These are phyloP conservation scores for Spergularia marina DNA, from an alignment of 148 eudicot species.

Conservation along the genomic window DNA sequence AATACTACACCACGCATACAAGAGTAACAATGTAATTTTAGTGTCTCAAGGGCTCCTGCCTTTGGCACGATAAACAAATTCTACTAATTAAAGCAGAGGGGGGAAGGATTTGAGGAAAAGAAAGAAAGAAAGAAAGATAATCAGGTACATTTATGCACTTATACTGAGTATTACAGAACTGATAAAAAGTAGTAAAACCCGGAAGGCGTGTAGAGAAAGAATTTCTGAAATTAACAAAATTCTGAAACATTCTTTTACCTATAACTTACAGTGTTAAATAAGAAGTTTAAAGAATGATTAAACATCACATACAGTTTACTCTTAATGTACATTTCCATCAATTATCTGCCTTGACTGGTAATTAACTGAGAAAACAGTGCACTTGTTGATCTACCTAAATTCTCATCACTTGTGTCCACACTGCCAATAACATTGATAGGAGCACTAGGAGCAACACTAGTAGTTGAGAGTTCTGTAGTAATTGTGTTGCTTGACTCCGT, in stretches of 20 bases:
- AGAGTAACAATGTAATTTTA: no score
- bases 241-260: background rate
- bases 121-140: no score
- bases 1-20: no score
- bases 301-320: background rate
- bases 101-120: no score
- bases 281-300: background rate
- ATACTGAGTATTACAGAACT: no score
- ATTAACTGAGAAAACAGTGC: slow-evolving; percentile 83
- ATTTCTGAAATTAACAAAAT: background rate
- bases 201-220: no score
- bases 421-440: slow-evolving; percentile 18
- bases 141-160: no score
- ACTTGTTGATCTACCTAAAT: slow-evolving; percentile 48
- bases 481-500: slow-evolving; percentile 23
- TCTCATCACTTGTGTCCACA: slow-evolving; percentile 37
- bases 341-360: slow-evolving; percentile 67
- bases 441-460: slow-evolving; percentile 30
- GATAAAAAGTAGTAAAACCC: no score
- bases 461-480: slow-evolving; percentile 30
- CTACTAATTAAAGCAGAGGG: no score
- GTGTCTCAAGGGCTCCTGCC: no score
- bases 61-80: no score
- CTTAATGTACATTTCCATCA: slow-evolving; percentile 5
- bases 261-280: slow-evolving; percentile 17